A percentile compares a stretch with the other conserved stretches of the same genome.
Evolutionary conservation across 1,139 yeast genomes (phyloP).

Genomic region (Yamadazyma buinensis): DNA sequence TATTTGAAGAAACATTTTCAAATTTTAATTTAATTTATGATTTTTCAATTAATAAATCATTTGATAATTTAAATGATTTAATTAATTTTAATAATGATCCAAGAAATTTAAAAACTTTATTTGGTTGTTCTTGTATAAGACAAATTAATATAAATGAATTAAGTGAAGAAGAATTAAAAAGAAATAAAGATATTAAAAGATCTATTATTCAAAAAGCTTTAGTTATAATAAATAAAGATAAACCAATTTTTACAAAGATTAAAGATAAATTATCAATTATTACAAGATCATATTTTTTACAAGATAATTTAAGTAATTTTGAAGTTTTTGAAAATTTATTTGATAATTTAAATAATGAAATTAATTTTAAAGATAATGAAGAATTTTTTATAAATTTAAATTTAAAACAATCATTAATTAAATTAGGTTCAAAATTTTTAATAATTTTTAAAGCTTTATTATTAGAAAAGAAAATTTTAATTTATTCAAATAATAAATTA

Average conservation of each 20-base stretch:
- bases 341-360: slow-evolving; percentile 56
- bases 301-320: slow-evolving; percentile 69
- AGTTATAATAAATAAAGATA: slow-evolving; percentile 73
- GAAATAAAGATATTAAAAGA: slow-evolving; percentile 67
- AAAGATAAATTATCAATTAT: slow-evolving; percentile 88
- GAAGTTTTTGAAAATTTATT: slow-evolving; percentile 66
- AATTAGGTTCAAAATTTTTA: slow-evolving; percentile 59
- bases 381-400: slow-evolving; percentile 71
- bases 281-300: slow-evolving; percentile 81
- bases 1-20: slow-evolving; percentile 86
- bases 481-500: slow-evolving; percentile 74
- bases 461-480: slow-evolving; percentile 64
- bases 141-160: slow-evolving; percentile 70
- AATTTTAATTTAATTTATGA: slow-evolving; percentile 85
- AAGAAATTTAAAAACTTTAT: slow-evolving; percentile 62
- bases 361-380: slow-evolving; percentile 30
- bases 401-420: slow-evolving; percentile 59
- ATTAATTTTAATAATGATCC: slow-evolving; percentile 44
- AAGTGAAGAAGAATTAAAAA: slow-evolving; percentile 38
- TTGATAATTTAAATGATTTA: slow-evolving; percentile 42
- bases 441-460: slow-evolving; percentile 72
- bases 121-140: slow-evolving; percentile 91
- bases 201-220: slow-evolving; percentile 90
- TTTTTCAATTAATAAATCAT: slow-evolving; percentile 44
- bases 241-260: slow-evolving; percentile 84